Base-by-base conservation (phyloP, 2,329 filamentous ascomycete species). In the Fusarium camptoceras region DNA sequence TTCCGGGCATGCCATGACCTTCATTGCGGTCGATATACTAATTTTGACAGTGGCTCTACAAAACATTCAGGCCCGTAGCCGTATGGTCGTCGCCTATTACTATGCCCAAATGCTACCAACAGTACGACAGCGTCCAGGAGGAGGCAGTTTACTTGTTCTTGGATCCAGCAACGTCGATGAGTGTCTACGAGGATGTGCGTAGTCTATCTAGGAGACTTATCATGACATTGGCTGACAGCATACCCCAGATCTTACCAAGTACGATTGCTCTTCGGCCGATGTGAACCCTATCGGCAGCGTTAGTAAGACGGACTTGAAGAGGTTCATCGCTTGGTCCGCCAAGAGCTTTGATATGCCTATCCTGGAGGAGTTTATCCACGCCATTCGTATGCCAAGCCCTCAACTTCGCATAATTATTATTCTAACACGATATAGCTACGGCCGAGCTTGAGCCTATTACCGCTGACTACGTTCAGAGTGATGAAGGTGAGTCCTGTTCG, bases 231-330 rank as follows among this genome's bases (percentile, higher is more conserved):
- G 20, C 34, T 67, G 6, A 66, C 28, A 8, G 12, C 25, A 6
- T 51, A 14, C 20, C 18, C n/a, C n/a, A 63, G 57, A 68, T 22
- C 64, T 68, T 8, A 68, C 65, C 7, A 68, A 68, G 10, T 78
- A 76, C 34, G 77, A 78, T 22, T 76, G 73, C 30, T 70, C 58
- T 71, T 84, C 81, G 8, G 86, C 84, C 1, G 86, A 88, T 22
- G 46, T 76, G 4, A 74, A 71, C 39, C 75, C 75, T 0, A 72
- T 76, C 6, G 72, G 74, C 70, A 68, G 66, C 2, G 65, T 76
- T 6, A 68, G 64, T 43, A 92, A 92, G 76, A 87, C 84, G 3
- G 91, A 92, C 25, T 82, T 92, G 3, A 91, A 89, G 74, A 78
- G 83, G 15, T 92, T 93, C 77, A 89, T 92, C 64, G 78, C 78